Conservation (phyloP, 2,329 filamentous ascomycete species). For the Epichloe scottii region DNA sequence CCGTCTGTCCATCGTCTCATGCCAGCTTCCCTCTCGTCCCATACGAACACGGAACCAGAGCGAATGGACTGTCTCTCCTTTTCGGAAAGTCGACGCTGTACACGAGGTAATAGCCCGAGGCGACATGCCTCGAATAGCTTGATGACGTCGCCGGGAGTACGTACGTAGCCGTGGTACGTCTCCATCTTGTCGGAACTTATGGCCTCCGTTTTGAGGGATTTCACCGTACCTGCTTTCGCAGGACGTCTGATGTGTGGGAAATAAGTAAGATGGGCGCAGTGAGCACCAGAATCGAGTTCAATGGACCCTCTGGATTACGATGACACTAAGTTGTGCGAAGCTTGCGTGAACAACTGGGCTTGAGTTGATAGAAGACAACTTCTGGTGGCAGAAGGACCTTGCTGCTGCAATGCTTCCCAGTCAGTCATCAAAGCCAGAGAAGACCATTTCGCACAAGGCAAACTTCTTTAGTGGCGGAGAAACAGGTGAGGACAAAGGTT, state of each 20-base stretch:
- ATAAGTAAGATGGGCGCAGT: neutral
- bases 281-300: neutral
- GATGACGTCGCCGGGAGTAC: conserved; percentile 92
- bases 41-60: conserved; percentile 97
- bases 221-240: conserved; percentile 10
- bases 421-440: neutral
- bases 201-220: conserved; percentile 11
- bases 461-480: no score
- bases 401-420: neutral
- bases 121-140: conserved; percentile 97
- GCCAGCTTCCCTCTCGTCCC: conserved; percentile 95
- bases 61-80: conserved; percentile 95
- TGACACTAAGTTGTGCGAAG: neutral
- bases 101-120: conserved; percentile 75
- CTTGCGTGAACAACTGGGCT: neutral
- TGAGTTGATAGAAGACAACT: neutral
- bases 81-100: conserved; percentile 86
- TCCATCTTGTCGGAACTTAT: conserved; percentile 53
- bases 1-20: conserved; percentile 99
- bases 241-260: conserved; percentile 4
- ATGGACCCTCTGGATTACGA: neutral
- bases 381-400: neutral
- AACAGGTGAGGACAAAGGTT: no score
- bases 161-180: conserved; percentile 89
- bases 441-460: no score